Evolutionary conservation across 306 rosid species (phyloP), one percentile per base, ranked within the genome.

Genomic region (Mimosa bimucronata): DNA sequence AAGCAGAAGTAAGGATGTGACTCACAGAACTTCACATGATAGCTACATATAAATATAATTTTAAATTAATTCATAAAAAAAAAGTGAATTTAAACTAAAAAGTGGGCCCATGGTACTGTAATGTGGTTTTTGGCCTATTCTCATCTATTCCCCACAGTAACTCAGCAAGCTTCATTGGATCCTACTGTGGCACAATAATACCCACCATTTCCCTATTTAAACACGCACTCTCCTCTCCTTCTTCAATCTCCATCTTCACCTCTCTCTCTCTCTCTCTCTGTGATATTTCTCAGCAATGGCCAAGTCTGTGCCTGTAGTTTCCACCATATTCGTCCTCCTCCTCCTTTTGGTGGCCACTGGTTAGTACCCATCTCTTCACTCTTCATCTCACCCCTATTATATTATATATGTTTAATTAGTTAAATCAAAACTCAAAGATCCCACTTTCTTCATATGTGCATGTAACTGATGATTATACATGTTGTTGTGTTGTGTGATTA

Each of bases 311-410:
- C 79, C 77, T 74, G 12, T 76, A n/a, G 71, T 84, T 79, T 82
- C 92, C 60, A 66, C 87, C 65, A 55, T 81, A 13, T 83, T 88
- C 64, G 28, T 90, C 79, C 44, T 87, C 18, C 64, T 57, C 66
- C 87, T 28, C 62, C 88, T 91, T 40, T 82, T 91, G 0, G 73
- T 85, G 16, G 90, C 95, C 78, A 82, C 90, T 7, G 91, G 92
- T 90, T 5, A 10, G 26, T 19, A 18, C 25, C n/a, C n/a, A n/a
- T n/a, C n/a, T 19, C 58, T 19, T 19, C 25, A 18, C 25, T 21
- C 26, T 21, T 55, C 38, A 34, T 55, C 29, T 21, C 2, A 4
- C 19, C 23, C 28, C 7, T 21, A 11, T n/a, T 26, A 34, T 34
- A 34, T 34, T 34, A 34, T 34, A 6, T 34, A 2, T 6, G 5